These are phyloP conservation scores for Lachnellula subtilissima DNA, from an alignment of 2,329 filamentous ascomycete species.

Conservation along the genomic window DNA sequence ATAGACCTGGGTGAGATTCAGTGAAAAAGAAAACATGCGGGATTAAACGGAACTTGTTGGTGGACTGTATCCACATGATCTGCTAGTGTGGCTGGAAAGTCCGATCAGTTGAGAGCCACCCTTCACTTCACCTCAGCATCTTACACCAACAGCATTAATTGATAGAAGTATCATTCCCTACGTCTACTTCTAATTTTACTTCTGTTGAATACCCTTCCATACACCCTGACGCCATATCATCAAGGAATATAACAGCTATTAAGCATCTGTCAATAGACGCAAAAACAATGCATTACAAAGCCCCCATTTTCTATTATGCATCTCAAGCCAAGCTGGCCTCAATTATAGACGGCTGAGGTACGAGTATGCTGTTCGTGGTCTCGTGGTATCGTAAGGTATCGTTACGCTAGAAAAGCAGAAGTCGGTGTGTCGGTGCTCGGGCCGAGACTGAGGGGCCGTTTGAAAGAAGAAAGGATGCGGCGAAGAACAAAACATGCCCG, in stretches of 20 bases:
- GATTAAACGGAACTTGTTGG: no score
- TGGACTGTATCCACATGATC: no score
- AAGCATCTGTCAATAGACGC: slow-evolving; percentile 6
- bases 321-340: neutral
- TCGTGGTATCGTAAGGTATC: slow-evolving; percentile 28
- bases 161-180: neutral
- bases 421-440: slow-evolving; percentile 10
- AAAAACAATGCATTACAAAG: slow-evolving; percentile 15
- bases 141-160: neutral
- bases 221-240: slow-evolving; percentile 4
- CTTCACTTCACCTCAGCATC: neutral
- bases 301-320: slow-evolving; percentile 11
- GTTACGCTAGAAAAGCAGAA: slow-evolving; percentile 25
- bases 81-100: no score
- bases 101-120: no score
- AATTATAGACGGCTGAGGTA: slow-evolving; percentile 9
- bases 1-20: no score
- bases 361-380: slow-evolving; percentile 24
- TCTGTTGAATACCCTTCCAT: slow-evolving; percentile 2
- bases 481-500: slow-evolving; percentile 10
- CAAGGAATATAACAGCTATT: slow-evolving; percentile 10
- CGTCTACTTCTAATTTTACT: neutral
- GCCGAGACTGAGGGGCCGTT: neutral
- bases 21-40: no score
- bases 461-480: slow-evolving; percentile 7